Evolutionary conservation across 805 yeast species (phyloP).

Genomic region (Candida caryicola): DNA sequence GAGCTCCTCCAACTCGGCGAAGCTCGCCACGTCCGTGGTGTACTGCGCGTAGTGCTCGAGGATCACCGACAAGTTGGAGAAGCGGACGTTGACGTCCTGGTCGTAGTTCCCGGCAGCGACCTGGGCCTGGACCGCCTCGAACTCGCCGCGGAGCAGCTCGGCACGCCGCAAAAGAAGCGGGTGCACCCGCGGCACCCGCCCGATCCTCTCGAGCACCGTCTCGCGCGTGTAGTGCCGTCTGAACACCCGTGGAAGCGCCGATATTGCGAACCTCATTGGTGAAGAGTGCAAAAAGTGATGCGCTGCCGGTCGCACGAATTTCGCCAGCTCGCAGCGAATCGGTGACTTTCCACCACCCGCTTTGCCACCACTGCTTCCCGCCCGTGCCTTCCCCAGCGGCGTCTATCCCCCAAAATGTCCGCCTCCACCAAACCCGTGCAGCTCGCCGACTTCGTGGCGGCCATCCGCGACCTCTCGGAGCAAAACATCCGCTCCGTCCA

Average conservation of each 20-base stretch:
- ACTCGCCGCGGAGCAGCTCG: conserved; percentile 28
- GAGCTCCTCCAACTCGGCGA: conserved; percentile 26
- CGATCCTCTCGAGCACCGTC: conserved; percentile 2
- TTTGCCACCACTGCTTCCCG: too few relatives aligned
- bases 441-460: conserved; percentile 42
- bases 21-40: conserved; percentile 21
- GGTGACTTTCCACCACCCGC: too few relatives aligned
- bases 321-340: too few relatives aligned
- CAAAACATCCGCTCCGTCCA: conserved; percentile 23
- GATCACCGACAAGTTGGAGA: conserved; percentile 30
- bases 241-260: not conserved
- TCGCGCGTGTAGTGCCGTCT: not conserved
- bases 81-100: conserved; percentile 30
- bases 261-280: not conserved
- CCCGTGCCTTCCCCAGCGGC: too few relatives aligned
- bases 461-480: conserved; percentile 53
- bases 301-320: too few relatives aligned
- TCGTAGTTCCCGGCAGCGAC: conserved; percentile 31
- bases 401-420: too few relatives aligned
- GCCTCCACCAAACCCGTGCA: conserved; percentile 7
- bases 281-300: too few relatives aligned
- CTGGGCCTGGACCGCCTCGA: conserved; percentile 23
- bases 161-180: conserved; percentile 41
- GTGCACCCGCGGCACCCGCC: conserved; percentile 28
- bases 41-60: conserved; percentile 32